These are phyloP conservation scores for Fomitiporia mediterranea DNA, from an alignment of 1,284 basidiomycete genomes.

Conservation along the genomic window DNA sequence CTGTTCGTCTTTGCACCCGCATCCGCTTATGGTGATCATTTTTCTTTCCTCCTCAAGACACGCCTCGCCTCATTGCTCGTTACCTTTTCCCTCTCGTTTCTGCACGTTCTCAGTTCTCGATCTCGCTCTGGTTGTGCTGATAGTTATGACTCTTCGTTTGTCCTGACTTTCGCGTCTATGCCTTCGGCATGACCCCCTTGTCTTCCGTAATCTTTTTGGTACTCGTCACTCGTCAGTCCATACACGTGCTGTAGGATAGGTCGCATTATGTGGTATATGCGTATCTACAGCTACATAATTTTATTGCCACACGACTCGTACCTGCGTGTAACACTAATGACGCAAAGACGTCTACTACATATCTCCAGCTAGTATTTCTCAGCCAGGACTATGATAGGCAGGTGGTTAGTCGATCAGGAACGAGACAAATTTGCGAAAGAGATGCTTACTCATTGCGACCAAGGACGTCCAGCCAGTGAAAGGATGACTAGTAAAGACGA, in stretches of 20 bases:
- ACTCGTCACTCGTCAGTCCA: not conserved
- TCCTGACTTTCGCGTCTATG: too few species aligned
- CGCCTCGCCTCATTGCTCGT: not conserved
- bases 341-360: not conserved
- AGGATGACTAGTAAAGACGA: conserved; percentile 58
- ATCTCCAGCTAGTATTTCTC: conserved; percentile 45
- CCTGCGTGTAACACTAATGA: not conserved
- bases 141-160: too few species aligned
- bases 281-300: conserved; percentile 3
- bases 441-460: conserved; percentile 64
- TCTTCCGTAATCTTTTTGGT: too few species aligned
- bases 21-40: not conserved
- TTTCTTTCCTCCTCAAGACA: not conserved
- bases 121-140: too few species aligned
- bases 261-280: not conserved
- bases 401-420: not conserved
- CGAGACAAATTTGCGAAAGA: conserved; percentile 12
- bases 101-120: not conserved
- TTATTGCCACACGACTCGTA: not conserved
- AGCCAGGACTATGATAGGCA: conserved; percentile 41
- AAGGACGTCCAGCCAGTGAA: conserved; percentile 94
- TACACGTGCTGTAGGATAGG: not conserved
- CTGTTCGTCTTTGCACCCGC: not conserved
- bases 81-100: not conserved
- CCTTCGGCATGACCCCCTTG: too few species aligned